Evolutionary conservation across 2,329 filamentous ascomycete genomes (phyloP), one percentile per base, ranked within the genome.

Genomic region (Thielaviopsis euricoi): DNA sequence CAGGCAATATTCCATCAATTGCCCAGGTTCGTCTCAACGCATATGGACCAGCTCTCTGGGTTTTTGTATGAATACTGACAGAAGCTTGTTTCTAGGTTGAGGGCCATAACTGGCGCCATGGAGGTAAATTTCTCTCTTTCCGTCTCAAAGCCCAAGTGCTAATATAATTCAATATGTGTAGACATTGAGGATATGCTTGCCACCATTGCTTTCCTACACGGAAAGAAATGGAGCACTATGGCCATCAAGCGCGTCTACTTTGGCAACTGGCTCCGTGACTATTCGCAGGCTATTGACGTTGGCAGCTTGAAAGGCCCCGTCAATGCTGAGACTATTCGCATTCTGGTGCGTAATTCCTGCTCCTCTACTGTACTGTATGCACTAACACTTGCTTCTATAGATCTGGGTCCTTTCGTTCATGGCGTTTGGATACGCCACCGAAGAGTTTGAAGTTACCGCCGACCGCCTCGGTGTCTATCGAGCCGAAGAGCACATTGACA

Each of bases 251-350:
- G 86, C 58, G 83, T 84, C 29, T 91, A 89, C 71, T 91, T 91
- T 73, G 87, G 87, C 59, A 93, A 93, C 70, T 93, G 87, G 87
- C 74, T 91, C 48, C 79, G 87, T 61, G 87, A 91, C 71, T 93
- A 93, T 68, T 89, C 85, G 13, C 87, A 91, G 66, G 87, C 87
- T 40, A 78, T 91, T 68, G 87, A 91, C 66, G 83, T 90, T 13
- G 86, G 86, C 53, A 88, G 84, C 61, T 70, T 93, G 61, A 90
- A 89, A 71, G 83, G 82, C 61, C 61, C 61, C 5, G 82, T 89
- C 60, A 87, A 86, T 62, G 83, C 85, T 37, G 83, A 85, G 43
- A 89, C 87, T 3, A 87, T 93, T 64, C 79, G 87, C 50, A 80
- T 91, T 60, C 71, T 93, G 43, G 84, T 78, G 67, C 58, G 70